Evolutionary conservation across 2,329 filamentous ascomycete genomes (phyloP), one percentile per base, ranked within the genome.

Genomic region (Colletotrichum sp.): DNA sequence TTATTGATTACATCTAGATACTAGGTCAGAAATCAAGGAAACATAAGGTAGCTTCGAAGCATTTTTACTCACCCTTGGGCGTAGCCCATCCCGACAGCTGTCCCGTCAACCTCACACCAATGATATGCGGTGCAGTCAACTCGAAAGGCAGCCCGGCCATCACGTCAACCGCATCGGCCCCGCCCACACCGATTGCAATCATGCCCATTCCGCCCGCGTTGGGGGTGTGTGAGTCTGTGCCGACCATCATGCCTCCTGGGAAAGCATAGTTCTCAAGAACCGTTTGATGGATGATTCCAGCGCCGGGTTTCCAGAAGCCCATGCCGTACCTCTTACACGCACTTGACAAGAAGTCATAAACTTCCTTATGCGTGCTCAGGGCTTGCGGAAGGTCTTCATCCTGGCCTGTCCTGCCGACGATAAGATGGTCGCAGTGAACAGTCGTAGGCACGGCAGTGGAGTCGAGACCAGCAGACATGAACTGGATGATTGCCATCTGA

Each of bases 301-400:
- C 98, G 82, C 97, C 97, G 79, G 97, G 97, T 87, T 92, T 95
- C 97, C 97, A 99, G 93, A 99, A 99, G 90, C 97, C 97, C 87
- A 99, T 98, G 92, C 98, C 96, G 92, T 98, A 99, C 91, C 99
- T 98, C 84, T 96, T 96, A 86, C 96, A 98, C 79, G 96, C 95
- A 78, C 93, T 93, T 77, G 96, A 92, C 84, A 99, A 89, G 91
- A 99, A 99, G 88, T 99, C 94, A 89, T 99, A 99, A 81, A 99
- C 97, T 7, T 72, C 62, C 9, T 32, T 57, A 9, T 72, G 63
- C 9, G 52, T 49, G 32, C 36, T 49, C n/a, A 76, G n/a, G 12
- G 74, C 74, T 18, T 59, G 52, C 6, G 70, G 24, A 6, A 77
- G 32, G 59, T 77, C 76, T 24, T 71, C 55, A 3, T 71, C 64